Evolutionary conservation across 169 alveolate genomes (phyloP), one percentile per base, ranked within the genome.

Genomic region (Plasmodium inui): DNA sequence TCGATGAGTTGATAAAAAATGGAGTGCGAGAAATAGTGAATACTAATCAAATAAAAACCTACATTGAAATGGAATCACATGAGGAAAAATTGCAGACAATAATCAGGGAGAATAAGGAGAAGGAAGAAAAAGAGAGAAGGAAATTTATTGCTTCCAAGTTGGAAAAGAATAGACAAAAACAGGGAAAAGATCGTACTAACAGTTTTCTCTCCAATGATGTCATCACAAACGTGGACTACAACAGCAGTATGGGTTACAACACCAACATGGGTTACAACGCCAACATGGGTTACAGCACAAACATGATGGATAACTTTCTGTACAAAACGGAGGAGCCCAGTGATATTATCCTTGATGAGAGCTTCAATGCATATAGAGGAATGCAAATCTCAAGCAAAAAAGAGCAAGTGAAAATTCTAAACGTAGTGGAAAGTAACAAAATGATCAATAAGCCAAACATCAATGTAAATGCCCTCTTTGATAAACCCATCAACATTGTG

Each of bases 111-210:
- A 79, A 94, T 37, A 96, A 96, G 92, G 98, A 97, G 73, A 95
- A 95, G 88, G 99, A 98, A 84, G 99, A 98, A 70, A 97, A 95
- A 92, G 99, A 97, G 83, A 95, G 98, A 39, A 95, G 98, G 70
- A 96, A 92, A 73, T 97, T 97, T 72, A 96, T 96, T 78, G 98
- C 99, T n/a, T 96, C 97, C 28, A 98, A 98, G 90, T 88, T 97
- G 83, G 98, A 98, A 84, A 98, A 97, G 78, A 98, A 97, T 91
- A 97, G 96, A 67, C 97, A 96, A 41, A 93, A 94, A 81, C 96
- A 96, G 78, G 78, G 57, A 26, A 84, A 84, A 73, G 61, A 26
- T 12, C 76, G 53, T n/a, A 90, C 55, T 41, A 90, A 46, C 32
- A 81, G 76, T 70, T 90, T 90, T 82, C 46, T 80, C 26, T 61